Conservation (phyloP, 495 filamentous ascomycete genomes). For the Hypoxylon cercidicola region DNA sequence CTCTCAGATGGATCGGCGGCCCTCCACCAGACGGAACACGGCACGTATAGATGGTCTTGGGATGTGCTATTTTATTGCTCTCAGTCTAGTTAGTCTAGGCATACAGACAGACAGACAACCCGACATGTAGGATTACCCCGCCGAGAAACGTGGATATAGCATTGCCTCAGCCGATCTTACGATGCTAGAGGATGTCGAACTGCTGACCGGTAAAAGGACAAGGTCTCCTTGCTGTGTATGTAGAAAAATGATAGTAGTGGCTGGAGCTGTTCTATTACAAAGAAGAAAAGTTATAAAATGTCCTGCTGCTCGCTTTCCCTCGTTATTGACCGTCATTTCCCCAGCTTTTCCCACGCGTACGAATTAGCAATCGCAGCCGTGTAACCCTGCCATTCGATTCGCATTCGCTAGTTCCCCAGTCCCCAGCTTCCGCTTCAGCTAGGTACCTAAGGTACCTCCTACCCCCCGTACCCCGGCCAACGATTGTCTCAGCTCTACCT, state of each 20-base stretch:
- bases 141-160: slow-evolving; percentile 7
- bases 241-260: too few species aligned
- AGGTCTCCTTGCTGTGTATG: neutral
- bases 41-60: slow-evolving; percentile 13
- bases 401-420: too few species aligned
- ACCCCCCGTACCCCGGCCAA: slow-evolving; percentile 29
- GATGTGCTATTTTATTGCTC: slow-evolving; percentile 8
- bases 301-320: too few species aligned
- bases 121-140: slow-evolving; percentile 10
- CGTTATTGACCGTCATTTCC: too few species aligned
- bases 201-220: slow-evolving; percentile 3
- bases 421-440: too few species aligned
- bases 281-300: too few species aligned
- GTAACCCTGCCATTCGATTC: neutral
- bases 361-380: too few species aligned
- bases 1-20: slow-evolving; percentile 2
- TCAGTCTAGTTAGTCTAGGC: slow-evolving; percentile 5
- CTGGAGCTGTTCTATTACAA: too few species aligned
- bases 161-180: slow-evolving; percentile 36
- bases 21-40: slow-evolving; percentile 20
- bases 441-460: too few species aligned
- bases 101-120: neutral
- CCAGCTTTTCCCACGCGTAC: too few species aligned
- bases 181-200: slow-evolving; percentile 13
- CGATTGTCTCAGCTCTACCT: slow-evolving; percentile 14